A percentile compares a stretch with the other conserved stretches of the same genome.
These are phyloP conservation scores for Prosopis cineraria DNA, from an alignment of 306 rosid genomes.

Conservation along the genomic window DNA sequence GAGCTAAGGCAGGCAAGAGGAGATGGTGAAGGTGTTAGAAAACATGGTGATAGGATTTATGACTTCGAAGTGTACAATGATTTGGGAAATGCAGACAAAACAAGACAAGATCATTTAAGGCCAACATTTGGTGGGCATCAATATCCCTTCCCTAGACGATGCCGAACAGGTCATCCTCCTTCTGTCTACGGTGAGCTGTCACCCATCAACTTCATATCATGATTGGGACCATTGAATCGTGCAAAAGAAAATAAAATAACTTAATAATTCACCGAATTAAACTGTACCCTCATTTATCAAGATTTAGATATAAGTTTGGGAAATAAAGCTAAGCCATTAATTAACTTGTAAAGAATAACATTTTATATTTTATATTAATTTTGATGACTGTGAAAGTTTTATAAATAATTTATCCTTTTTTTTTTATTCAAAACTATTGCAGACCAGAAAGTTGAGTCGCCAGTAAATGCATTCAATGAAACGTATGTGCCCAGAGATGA, in stretches of 20 bases:
- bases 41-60: slow-evolving; percentile 36
- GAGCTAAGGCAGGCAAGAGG: slow-evolving; percentile 45
- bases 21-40: slow-evolving; percentile 35
- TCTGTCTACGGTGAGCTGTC: not conserved
- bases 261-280: too few relatives aligned
- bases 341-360: too few relatives aligned
- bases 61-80: slow-evolving; percentile 50
- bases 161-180: slow-evolving; percentile 44
- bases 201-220: not conserved
- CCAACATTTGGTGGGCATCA: slow-evolving; percentile 32
- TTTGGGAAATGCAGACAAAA: slow-evolving; percentile 38
- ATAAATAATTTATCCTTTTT: too few relatives aligned
- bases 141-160: slow-evolving; percentile 41
- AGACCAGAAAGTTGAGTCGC: slow-evolving; percentile 33
- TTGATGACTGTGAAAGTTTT: too few relatives aligned
- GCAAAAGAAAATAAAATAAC: too few relatives aligned
- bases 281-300: too few relatives aligned
- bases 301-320: too few relatives aligned
- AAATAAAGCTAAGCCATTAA: too few relatives aligned
- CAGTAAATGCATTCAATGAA: not conserved
- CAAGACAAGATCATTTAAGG: slow-evolving; percentile 11
- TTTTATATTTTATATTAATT: too few relatives aligned
- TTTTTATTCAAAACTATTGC: not conserved
- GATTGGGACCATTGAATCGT: not conserved
- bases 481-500: slow-evolving; percentile 46